Percentiles rank a stretch among this genome's conserved stretches.
phyloP scores from a whole-genome alignment of 306 rosid genomes.

The Hippophae gyantsensis region DNA sequence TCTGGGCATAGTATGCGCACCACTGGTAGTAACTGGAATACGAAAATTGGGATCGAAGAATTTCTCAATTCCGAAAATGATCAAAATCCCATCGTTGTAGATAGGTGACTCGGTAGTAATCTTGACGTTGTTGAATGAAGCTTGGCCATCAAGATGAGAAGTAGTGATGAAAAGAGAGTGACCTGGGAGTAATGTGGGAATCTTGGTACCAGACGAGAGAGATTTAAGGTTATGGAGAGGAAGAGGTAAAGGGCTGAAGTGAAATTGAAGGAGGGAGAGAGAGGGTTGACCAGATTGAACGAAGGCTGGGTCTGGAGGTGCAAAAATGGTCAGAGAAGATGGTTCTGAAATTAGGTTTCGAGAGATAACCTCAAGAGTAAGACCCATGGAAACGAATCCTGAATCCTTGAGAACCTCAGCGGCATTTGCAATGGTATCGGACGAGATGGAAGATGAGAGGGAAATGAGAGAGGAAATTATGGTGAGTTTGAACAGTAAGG shows the following conservation, averaged over 20 bases:
- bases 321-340: slow-evolving; percentile 62
- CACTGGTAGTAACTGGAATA: slow-evolving; percentile 7
- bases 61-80: slow-evolving; percentile 43
- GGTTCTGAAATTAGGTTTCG: slow-evolving; percentile 31
- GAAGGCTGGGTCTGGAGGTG: slow-evolving; percentile 69
- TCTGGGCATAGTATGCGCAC: slow-evolving; percentile 1
- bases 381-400: slow-evolving; percentile 61
- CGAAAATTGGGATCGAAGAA: slow-evolving; percentile 49
- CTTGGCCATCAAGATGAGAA: slow-evolving; percentile 13
- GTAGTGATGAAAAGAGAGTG: slow-evolving; percentile 44
- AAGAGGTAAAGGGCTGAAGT: slow-evolving; percentile 40
- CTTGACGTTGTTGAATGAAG: slow-evolving; percentile 42
- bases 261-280: slow-evolving; percentile 59
- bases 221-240: slow-evolving; percentile 40
- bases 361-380: slow-evolving; percentile 53
- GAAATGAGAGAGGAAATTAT: slow-evolving; percentile 18
- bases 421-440: slow-evolving; percentile 44
- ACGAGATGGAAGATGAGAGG: slow-evolving; percentile 32
- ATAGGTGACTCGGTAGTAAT: slow-evolving; percentile 32
- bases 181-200: slow-evolving; percentile 49
- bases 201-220: slow-evolving; percentile 46
- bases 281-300: slow-evolving; percentile 61
- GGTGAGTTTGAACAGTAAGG: slow-evolving; percentile 13
- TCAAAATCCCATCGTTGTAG: slow-evolving; percentile 47
- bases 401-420: slow-evolving; percentile 59